A percentile compares a stretch with the other conserved stretches of the same genome.
Evolutionary conservation across 1,284 basidiomycete species (phyloP).

Genomic region (Puccinia sorghi): DNA sequence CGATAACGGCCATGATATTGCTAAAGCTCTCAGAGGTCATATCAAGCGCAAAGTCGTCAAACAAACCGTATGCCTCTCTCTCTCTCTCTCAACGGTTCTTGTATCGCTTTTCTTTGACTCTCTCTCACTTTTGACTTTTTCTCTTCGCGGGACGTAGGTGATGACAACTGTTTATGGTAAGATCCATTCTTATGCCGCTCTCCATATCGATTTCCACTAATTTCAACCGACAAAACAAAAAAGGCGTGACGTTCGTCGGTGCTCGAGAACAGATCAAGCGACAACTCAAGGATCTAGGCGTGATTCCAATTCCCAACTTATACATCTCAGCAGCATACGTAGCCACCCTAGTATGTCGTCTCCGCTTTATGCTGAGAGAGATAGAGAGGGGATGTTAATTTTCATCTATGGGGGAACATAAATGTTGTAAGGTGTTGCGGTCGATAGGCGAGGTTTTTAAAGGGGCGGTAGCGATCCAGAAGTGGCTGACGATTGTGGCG

Average conservation of each 20-base stretch:
- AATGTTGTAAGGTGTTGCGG: constrained; percentile 72
- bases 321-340: constrained; percentile 81
- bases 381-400: background rate
- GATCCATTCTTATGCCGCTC: background rate
- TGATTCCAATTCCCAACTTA: constrained; percentile 71
- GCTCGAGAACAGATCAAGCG: constrained; percentile 92
- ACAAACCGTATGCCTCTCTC: constrained; percentile 71
- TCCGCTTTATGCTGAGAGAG: background rate
- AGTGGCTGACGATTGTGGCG: constrained; percentile 81
- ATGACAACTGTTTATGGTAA: constrained; percentile 98
- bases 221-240: constrained; percentile 1
- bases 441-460: constrained; percentile 91
- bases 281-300: constrained; percentile 77
- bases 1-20: constrained; percentile 64
- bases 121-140: constrained; percentile 28
- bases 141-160: constrained; percentile 62
- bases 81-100: constrained; percentile 21
- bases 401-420: too few species aligned
- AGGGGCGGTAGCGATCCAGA: constrained; percentile 87
- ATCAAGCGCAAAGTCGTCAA: constrained; percentile 94
- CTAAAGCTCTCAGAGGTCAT: constrained; percentile 72
- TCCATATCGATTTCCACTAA: background rate
- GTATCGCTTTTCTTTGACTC: background rate
- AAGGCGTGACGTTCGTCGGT: constrained; percentile 82
- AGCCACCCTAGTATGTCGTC: constrained; percentile 67